Evolutionary conservation across 169 alveolate genomes (phyloP).

Genomic region (Eimeria maxima): DNA sequence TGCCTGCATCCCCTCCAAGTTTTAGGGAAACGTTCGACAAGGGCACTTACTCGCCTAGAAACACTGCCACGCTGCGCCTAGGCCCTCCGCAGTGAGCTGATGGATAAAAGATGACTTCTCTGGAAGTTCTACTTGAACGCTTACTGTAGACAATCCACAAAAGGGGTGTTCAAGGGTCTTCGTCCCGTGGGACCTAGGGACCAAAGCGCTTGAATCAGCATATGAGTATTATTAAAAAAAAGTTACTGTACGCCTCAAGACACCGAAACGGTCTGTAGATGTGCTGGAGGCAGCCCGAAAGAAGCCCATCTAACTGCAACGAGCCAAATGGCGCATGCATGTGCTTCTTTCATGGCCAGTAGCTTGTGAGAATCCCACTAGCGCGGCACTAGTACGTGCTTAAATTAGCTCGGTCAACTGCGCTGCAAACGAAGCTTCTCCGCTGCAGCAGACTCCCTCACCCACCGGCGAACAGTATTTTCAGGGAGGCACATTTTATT

Average conservation of each 20-base stretch:
- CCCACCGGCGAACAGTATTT: background rate
- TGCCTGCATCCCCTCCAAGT: background rate
- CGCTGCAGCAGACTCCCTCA: background rate
- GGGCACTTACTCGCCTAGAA: background rate
- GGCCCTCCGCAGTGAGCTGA: background rate
- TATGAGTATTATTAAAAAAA: background rate
- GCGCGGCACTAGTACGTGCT: background rate
- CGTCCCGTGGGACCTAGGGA: background rate
- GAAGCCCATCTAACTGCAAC: background rate
- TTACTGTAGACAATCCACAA: background rate
- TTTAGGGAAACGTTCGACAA: background rate
- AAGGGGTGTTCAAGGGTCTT: no score
- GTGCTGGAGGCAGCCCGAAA: background rate
- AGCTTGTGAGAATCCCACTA: background rate
- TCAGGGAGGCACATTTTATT: background rate
- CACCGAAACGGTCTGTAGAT: background rate
- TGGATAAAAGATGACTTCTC: background rate
- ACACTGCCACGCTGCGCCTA: background rate
- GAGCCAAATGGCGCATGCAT: background rate
- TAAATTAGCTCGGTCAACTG: background rate
- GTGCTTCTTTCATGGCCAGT: background rate
- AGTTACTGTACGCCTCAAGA: background rate
- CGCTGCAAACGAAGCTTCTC: constrained; percentile 40
- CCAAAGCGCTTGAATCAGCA: background rate
- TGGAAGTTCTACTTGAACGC: background rate